Evolutionary conservation across 495 filamentous ascomycete genomes (phyloP).

Genomic region (Daldinia grandis): DNA sequence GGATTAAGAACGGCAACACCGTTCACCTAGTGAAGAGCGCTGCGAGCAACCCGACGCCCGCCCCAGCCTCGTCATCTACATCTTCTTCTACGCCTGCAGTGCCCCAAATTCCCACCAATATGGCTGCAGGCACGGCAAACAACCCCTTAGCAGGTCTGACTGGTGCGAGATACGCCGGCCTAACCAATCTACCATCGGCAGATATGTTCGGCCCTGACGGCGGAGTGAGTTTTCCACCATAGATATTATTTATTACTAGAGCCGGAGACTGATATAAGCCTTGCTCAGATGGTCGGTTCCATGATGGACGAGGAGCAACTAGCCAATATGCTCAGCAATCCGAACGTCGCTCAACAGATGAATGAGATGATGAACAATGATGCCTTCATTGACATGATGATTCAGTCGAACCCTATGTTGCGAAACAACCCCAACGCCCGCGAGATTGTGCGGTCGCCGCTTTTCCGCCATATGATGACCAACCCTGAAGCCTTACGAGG

Average conservation of each 20-base stretch:
- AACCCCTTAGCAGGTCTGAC: constrained; percentile 92
- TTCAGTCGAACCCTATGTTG: constrained; percentile 85
- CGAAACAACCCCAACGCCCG: constrained; percentile 83
- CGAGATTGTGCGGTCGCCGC: constrained; percentile 82
- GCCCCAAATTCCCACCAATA: constrained; percentile 80
- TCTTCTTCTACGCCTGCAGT: constrained; percentile 61
- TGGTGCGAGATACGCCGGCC: constrained; percentile 92
- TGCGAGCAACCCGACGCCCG: constrained; percentile 81
- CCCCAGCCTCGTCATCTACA: constrained; percentile 61
- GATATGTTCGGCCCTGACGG: constrained; percentile 96
- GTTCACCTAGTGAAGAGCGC: constrained; percentile 96
- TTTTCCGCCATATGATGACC: constrained; percentile 94
- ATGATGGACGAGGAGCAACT: constrained; percentile 78
- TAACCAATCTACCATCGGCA: constrained; percentile 84
- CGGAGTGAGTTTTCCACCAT: constrained; percentile 71
- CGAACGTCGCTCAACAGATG: constrained; percentile 80
- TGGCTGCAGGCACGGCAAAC: constrained; percentile 90
- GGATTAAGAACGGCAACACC: constrained; percentile 95
- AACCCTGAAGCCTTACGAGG: constrained; percentile 83
- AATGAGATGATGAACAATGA: constrained; percentile 96
- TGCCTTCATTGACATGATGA: constrained; percentile 89
- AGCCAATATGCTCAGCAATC: constrained; percentile 85
- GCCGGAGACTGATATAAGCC: constrained; percentile 42
- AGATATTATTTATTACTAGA: not conserved
- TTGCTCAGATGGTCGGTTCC: constrained; percentile 84